Conservation (phyloP, 169 alveolate species). For the Babesia ovis region DNA sequence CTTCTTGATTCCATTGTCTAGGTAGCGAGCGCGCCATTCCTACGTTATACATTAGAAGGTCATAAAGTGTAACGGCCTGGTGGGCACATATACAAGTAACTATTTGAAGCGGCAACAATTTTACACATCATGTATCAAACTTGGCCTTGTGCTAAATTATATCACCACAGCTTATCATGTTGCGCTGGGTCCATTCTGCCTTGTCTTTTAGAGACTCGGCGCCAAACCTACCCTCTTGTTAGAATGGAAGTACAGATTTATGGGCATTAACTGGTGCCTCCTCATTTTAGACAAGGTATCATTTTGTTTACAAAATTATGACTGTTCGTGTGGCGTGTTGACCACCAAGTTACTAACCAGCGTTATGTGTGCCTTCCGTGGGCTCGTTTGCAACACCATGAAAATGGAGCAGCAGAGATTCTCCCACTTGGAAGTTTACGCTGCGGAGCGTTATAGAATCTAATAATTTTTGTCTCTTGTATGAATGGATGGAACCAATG, state of each 20-base stretch:
- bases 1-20: conserved; percentile 61
- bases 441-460: conserved; percentile 22
- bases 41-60: conserved; percentile 16
- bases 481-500: conserved; percentile 3
- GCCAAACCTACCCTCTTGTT: conserved; percentile 46
- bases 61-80: background rate
- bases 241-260: conserved; percentile 52
- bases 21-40: conserved; percentile 72
- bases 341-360: background rate
- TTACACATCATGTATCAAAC: background rate
- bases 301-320: background rate
- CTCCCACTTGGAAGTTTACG: conserved; percentile 18
- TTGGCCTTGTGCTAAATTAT: background rate
- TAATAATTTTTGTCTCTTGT: background rate
- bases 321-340: background rate
- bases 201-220: background rate
- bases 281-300: conserved; percentile 8
- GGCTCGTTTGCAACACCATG: conserved; percentile 22
- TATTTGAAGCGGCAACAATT: background rate
- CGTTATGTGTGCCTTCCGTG: conserved; percentile 10
- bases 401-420: conserved; percentile 37
- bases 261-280: conserved; percentile 34
- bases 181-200: conserved; percentile 43
- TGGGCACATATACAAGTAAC: background rate
- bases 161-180: background rate